A percentile compares a stretch with the other conserved stretches of the same genome.
These are phyloP conservation scores for Neotropicomus parvogracilis DNA, from an alignment of 1,284 basidiomycete species.

Conservation along the genomic window DNA sequence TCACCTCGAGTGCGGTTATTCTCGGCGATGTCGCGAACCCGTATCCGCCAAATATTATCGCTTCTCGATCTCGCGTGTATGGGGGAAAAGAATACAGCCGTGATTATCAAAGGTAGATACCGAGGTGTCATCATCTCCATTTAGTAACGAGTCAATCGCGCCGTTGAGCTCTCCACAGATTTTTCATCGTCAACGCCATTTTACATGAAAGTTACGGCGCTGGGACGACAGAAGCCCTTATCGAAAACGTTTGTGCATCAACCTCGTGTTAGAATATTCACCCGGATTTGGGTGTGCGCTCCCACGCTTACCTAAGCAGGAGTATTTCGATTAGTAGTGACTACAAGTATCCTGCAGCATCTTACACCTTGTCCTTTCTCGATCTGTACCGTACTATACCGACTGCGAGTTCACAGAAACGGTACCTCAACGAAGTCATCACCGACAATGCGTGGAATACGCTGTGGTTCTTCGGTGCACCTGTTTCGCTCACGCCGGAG, in stretches of 20 bases:
- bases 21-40: not conserved
- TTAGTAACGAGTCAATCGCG: not conserved
- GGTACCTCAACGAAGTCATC: not conserved
- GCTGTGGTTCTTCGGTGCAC: not conserved
- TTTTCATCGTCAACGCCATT: not conserved
- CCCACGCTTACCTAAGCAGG: too few relatives aligned
- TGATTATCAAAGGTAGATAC: not conserved
- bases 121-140: not conserved
- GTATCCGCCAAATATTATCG: not conserved
- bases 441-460: slow-evolving; percentile 3
- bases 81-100: not conserved
- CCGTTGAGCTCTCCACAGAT: not conserved
- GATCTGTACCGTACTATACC: not conserved
- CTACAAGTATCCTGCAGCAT: too few relatives aligned
- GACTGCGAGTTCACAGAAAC: not conserved
- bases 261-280: too few relatives aligned
- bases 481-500: not conserved
- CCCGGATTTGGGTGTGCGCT: too few relatives aligned
- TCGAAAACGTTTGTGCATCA: not conserved
- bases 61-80: not conserved
- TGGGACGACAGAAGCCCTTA: slow-evolving; percentile 1
- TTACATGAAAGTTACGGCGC: not conserved
- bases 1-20: not conserved
- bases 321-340: too few relatives aligned
- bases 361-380: too few relatives aligned